These are phyloP conservation scores for Striga asiatica DNA, from an alignment of 257 asterid species.

Conservation along the genomic window DNA sequence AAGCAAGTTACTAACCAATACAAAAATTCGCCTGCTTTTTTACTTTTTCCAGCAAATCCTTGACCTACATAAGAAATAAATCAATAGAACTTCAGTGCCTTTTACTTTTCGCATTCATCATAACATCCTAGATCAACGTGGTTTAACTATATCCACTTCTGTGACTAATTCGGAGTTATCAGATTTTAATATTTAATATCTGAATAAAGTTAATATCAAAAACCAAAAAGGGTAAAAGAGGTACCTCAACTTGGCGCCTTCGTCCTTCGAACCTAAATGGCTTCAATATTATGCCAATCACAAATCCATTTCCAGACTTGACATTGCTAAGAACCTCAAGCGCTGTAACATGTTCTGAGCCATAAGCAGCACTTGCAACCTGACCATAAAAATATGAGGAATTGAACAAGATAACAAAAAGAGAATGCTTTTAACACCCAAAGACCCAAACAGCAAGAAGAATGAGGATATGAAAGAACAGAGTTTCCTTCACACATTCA, in stretches of 20 bases:
- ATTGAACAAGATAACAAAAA: slow-evolving; percentile 7
- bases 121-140: background rate
- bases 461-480: background rate
- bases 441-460: background rate
- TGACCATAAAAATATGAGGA: slow-evolving; percentile 20
- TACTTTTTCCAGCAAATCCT: slow-evolving; percentile 47
- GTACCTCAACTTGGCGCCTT: slow-evolving; percentile 84
- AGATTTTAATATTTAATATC: slow-evolving; percentile 1
- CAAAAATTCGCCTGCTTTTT: slow-evolving; percentile 59
- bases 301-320: slow-evolving; percentile 54
- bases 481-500: slow-evolving; percentile 1
- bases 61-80: slow-evolving; percentile 52
- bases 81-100: slow-evolving; percentile 5
- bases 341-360: slow-evolving; percentile 56
- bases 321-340: slow-evolving; percentile 56
- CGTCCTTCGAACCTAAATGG: slow-evolving; percentile 95
- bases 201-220: slow-evolving; percentile 12
- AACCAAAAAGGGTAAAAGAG: slow-evolving; percentile 1
- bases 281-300: slow-evolving; percentile 64
- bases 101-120: slow-evolving; percentile 1
- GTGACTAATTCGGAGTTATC: slow-evolving; percentile 5
- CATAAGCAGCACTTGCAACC: slow-evolving; percentile 95
- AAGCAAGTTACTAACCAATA: slow-evolving; percentile 45
- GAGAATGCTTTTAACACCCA: no score
- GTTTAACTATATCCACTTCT: slow-evolving; percentile 8